These are phyloP conservation scores for Fusarium pininemorale DNA, from an alignment of 2,329 filamentous ascomycete species.

Conservation along the genomic window DNA sequence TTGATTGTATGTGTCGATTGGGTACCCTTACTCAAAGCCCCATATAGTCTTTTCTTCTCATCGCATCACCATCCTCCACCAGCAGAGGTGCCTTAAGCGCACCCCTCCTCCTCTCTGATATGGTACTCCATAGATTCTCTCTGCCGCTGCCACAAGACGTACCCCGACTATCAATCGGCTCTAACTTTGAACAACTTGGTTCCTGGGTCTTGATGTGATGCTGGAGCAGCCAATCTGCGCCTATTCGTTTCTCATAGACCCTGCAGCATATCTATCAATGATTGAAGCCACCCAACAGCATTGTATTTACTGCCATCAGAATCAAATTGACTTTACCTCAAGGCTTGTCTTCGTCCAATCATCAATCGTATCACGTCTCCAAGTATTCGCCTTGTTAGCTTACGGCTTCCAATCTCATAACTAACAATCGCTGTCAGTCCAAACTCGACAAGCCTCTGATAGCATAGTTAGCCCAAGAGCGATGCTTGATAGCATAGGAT, in stretches of 20 bases:
- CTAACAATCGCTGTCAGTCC: background rate
- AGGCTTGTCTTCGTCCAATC: background rate
- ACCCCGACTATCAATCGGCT: conserved; percentile 31
- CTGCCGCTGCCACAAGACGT: conserved; percentile 35
- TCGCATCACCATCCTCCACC: conserved; percentile 41
- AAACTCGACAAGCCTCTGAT: background rate
- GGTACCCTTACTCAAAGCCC: conserved; percentile 52
- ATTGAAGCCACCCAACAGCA: conserved; percentile 6
- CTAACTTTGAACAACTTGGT: conserved; percentile 27
- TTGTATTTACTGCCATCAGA: background rate
- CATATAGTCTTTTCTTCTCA: conserved; percentile 43
- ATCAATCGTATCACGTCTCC: background rate
- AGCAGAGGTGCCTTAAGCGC: conserved; percentile 9
- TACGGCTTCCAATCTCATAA: background rate
- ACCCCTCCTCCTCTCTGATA: conserved; percentile 18
- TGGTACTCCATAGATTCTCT: conserved; percentile 12
- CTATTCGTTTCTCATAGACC: conserved; percentile 34
- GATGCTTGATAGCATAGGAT: conserved; percentile 12
- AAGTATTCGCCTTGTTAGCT: background rate
- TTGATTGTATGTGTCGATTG: conserved; percentile 50
- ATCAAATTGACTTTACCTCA: background rate
- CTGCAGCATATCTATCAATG: conserved; percentile 37
- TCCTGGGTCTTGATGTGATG: conserved; percentile 40
- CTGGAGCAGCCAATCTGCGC: conserved; percentile 23
- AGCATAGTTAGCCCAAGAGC: background rate